These are phyloP conservation scores for Penicillium verhagenii DNA, from an alignment of 495 filamentous ascomycete genomes.

Conservation along the genomic window DNA sequence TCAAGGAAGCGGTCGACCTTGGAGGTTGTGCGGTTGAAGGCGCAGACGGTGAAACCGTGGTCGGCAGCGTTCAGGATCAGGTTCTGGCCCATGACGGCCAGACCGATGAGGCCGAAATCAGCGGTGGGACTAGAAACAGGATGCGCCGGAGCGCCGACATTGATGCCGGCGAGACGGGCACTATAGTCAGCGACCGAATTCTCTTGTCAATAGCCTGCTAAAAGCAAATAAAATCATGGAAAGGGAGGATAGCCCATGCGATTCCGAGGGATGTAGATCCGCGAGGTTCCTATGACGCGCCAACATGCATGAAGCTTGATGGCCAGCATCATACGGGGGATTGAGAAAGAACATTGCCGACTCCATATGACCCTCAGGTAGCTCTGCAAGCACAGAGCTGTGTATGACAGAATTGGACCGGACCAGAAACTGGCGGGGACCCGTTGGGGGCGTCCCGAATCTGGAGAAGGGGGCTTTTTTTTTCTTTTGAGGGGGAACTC, in stretches of 20 bases:
- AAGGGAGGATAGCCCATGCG: constrained; percentile 5
- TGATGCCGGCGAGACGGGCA: constrained; percentile 83
- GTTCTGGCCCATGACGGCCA: constrained; percentile 99
- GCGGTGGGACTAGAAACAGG: constrained; percentile 48
- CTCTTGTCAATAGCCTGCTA: constrained; percentile 34
- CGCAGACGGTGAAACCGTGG: constrained; percentile 92
- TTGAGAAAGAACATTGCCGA: background rate
- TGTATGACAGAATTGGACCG: constrained; percentile 5
- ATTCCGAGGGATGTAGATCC: constrained; percentile 7
- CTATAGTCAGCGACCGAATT: constrained; percentile 66
- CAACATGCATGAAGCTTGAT: constrained; percentile 1
- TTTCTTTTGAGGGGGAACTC: background rate
- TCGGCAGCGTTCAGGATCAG: constrained; percentile 98
- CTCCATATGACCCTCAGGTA: background rate
- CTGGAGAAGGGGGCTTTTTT: constrained; percentile 3
- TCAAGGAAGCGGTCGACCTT: constrained; percentile 96
- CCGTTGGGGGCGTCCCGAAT: constrained; percentile 1
- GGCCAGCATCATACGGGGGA: background rate
- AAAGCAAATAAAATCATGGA: constrained; percentile 8
- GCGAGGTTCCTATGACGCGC: constrained; percentile 5
- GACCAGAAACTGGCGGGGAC: constrained; percentile 6
- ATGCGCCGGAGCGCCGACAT: constrained; percentile 66
- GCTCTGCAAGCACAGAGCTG: background rate
- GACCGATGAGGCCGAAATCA: constrained; percentile 98
- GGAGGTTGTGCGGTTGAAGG: constrained; percentile 94